phyloP scores from a whole-genome alignment of 805 yeast genomes.

The Diddensiella transvaalensis region DNA sequence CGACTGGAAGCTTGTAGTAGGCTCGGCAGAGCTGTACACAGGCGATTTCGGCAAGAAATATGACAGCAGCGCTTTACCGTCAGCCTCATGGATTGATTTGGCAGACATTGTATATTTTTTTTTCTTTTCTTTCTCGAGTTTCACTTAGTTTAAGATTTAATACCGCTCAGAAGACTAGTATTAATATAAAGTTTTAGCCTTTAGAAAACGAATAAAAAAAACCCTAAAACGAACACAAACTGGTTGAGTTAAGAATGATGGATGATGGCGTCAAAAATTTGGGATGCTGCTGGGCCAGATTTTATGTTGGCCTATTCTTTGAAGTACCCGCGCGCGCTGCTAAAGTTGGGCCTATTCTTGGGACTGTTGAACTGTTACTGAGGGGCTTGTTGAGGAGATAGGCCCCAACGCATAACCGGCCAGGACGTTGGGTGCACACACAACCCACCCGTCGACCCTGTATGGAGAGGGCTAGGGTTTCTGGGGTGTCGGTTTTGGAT shows the following conservation, averaged over 20 bases:
- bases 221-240: not conserved
- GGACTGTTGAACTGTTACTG: not conserved
- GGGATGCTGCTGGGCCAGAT: too few relatives aligned
- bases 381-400: conserved; percentile 4
- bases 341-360: not conserved
- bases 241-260: not conserved
- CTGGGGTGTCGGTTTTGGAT: not conserved
- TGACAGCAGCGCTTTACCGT: conserved; percentile 44
- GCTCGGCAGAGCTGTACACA: conserved; percentile 32
- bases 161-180: too few relatives aligned
- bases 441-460: not conserved
- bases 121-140: too few relatives aligned
- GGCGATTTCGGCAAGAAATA: conserved; percentile 42
- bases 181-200: too few relatives aligned
- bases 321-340: too few relatives aligned
- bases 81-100: conserved; percentile 44
- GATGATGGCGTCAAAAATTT: too few relatives aligned
- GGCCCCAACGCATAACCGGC: conserved; percentile 1
- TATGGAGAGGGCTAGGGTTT: not conserved
- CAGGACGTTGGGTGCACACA: not conserved
- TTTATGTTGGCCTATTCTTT: too few relatives aligned
- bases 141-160: too few relatives aligned
- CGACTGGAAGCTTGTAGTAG: conserved; percentile 31
- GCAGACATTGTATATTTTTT: conserved; percentile 36
- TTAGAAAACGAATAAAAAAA: not conserved